Base-by-base conservation (phyloP, 768 basidiomycete genomes). In the Polyporus arcularius region DNA sequence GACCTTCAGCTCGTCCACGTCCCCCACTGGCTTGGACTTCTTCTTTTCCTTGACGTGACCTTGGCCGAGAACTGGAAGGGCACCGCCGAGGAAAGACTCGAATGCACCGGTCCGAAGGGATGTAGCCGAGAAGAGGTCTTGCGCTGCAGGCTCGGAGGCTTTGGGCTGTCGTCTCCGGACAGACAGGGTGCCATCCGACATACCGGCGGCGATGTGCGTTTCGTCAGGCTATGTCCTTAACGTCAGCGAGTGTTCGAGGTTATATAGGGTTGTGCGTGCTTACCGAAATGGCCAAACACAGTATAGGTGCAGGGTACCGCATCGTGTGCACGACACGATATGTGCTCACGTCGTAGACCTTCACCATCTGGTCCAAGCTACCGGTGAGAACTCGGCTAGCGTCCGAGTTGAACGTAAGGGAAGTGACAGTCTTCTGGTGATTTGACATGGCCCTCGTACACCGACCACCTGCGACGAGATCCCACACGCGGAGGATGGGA, bases 251-350 rank as follows among this genome's bases (percentile, higher is more conserved):
- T 28, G 46, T 12, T 12, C 26, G 26, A 48, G 26, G 21, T 28
- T 12, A 10, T 9, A 10, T 6, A 12, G 8, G 46, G 14, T 11
- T 48, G 43, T 9, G 21, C n/a, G 41, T 6, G 79, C 88, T 68
- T 74, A 96, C 96, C 60, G 96, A 98, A 48, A 98, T 81, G 15
- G 95, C 94, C 45, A 98, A 78, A 69, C 89, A 93, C 16, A 99
- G 80, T 1, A 99, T 75, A 5, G 95, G 93, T 4, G 95, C 94
- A 4, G 96, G 92, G 74, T 98, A 98, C 47, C 97, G 88, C 94
- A 99, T 98, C 4, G 97, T 98, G 70, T 99, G 97, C 14, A 97
- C 87, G 39, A 99, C 97, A 69, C 92, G 91, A 80, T 96, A 98
- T 15, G 86, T 86, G 71, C 90, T 85, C 40, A 96, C 87, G 74